A percentile compares a stretch with the other conserved stretches of the same genome.
These are phyloP conservation scores for Barbarea vulgaris DNA, from an alignment of 345 rosid species.

Conservation along the genomic window DNA sequence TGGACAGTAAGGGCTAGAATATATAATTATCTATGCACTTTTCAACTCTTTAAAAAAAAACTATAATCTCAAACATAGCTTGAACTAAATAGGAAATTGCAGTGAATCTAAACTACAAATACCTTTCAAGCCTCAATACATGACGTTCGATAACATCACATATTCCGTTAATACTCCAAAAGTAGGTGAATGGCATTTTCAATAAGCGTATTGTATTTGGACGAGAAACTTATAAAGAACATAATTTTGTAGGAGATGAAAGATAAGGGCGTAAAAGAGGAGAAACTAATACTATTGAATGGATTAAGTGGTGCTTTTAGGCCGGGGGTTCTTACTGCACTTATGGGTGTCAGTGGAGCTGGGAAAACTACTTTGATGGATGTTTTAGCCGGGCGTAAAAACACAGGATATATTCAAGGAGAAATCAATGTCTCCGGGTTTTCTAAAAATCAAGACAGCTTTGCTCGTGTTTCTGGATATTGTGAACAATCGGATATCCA, in stretches of 20 bases:
- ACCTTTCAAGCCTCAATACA: conserved; percentile 41
- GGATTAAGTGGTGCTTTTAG: conserved; percentile 41
- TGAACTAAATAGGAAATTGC: conserved; percentile 3
- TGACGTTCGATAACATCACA: conserved; percentile 48
- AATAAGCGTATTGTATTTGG: neutral
- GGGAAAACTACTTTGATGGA: conserved; percentile 44
- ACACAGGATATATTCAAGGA: conserved; percentile 39
- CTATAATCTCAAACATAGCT: neutral
- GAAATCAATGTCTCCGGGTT: conserved; percentile 36
- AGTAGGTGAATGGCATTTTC: conserved; percentile 25
- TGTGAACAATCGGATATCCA: conserved; percentile 45
- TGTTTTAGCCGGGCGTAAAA: conserved; percentile 44
- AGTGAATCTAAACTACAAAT: conserved; percentile 31
- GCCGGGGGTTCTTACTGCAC: conserved; percentile 39
- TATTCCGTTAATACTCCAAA: conserved; percentile 48
- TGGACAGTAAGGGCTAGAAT: neutral
- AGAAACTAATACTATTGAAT: conserved; percentile 34
- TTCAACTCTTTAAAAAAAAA: neutral
- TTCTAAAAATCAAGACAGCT: conserved; percentile 39
- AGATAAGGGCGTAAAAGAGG: conserved; percentile 30
- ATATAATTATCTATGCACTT: neutral
- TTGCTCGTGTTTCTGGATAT: conserved; percentile 42
- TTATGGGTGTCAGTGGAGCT: conserved; percentile 45
- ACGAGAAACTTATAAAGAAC: neutral
- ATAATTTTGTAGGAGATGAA: conserved; percentile 34